A percentile compares a stretch with the other conserved stretches of the same genome.
Conservation (phyloP, 257 asterid species). For the Eustoma russellianum region DNA sequence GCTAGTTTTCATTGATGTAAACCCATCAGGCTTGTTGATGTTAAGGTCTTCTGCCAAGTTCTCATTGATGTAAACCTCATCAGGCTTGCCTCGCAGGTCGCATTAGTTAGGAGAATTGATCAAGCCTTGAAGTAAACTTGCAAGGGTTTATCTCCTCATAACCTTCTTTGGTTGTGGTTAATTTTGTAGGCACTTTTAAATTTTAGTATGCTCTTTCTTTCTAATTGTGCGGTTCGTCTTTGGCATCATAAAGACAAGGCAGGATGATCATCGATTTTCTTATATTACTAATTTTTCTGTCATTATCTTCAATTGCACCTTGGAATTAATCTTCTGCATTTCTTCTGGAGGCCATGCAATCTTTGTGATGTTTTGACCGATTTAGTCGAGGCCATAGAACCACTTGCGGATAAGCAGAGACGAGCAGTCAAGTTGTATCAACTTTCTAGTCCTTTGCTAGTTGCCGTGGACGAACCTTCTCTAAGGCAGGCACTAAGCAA, state of each 20-base stretch:
- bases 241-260: no score
- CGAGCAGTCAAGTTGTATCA: slow-evolving; percentile 54
- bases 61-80: no score
- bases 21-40: neutral
- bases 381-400: slow-evolving; percentile 75
- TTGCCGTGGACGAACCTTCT: slow-evolving; percentile 84
- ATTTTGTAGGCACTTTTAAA: no score
- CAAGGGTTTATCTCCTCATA: no score
- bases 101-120: no score
- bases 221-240: no score
- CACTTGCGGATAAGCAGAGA: slow-evolving; percentile 65
- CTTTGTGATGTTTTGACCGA: slow-evolving; percentile 57
- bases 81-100: no score
- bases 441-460: slow-evolving; percentile 49
- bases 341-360: slow-evolving; percentile 55
- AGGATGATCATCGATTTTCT: neutral
- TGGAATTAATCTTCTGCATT: slow-evolving; percentile 4
- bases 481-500: slow-evolving; percentile 92
- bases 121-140: no score
- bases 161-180: no score
- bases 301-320: neutral
- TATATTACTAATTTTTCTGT: neutral
- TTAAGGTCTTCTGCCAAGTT: neutral
- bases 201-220: no score
- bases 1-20: no score